Base-by-base conservation (phyloP, 106 monocot genomes). In the Acanthochlamys bracteata region DNA sequence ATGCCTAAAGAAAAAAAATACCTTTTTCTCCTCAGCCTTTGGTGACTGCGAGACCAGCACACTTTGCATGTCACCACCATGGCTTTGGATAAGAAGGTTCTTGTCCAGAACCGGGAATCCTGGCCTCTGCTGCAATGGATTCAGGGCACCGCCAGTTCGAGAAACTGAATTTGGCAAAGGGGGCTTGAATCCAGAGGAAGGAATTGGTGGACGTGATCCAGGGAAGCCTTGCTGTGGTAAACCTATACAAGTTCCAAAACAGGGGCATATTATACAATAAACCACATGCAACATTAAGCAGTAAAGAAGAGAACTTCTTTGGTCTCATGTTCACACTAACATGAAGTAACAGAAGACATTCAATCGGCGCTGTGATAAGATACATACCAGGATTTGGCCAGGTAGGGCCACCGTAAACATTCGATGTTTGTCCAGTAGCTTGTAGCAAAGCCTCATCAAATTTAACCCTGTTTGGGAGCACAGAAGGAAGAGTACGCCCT, bases 371-470 rank as follows among this genome's bases (percentile, higher is more conserved):
- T 58, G 25, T 19, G n/a, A 68, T 19, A 49, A 49, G 16, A 41
- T 20, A 68, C 47, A 17, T 88, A 91, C 91, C 91, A 66, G 78
- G 74, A 65, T 64, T 79, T 63, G 69, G 91, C 83, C 80, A 88
- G 39, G 73, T 65, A 41, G 78, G 75, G 23, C 59, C 69, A 53
- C 69, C 73, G 69, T 83, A 85, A 53, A 72, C 64, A 59, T 64
- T 24, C 61, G 89, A 69, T 33, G 79, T 72, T 72, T 86, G 83
- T 51, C 78, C 76, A 61, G 96, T 75, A 42, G 76, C 80, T 63
- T 63, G 88, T 67, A 98, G 75, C 67, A 98, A 75, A 51, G 69
- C 78, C 26, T 88, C 88, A 69, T 91, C 96, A 73, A 76, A 83
- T 51, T 68, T 75, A 19, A 98, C 54, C 42, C 66, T 82, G 53